Conservation (phyloP, 1,139 yeast species). For the Yamadazyma pseudoaaseri region DNA sequence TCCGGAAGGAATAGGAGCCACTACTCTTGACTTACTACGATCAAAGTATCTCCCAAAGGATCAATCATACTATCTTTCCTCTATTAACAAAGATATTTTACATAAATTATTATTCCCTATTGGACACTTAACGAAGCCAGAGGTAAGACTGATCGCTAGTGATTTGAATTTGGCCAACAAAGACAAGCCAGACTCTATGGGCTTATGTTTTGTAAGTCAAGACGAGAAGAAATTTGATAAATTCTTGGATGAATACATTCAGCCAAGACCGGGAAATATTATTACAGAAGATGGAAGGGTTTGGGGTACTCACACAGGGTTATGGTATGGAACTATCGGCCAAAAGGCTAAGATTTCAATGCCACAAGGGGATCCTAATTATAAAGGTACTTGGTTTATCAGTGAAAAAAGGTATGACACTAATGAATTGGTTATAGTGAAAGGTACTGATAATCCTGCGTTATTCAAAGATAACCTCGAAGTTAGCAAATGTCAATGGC, state of each 20-base stretch:
- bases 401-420: slow-evolving; percentile 60
- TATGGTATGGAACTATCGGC: slow-evolving; percentile 95
- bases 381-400: slow-evolving; percentile 84
- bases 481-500: slow-evolving; percentile 47
- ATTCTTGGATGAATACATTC: slow-evolving; percentile 73
- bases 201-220: slow-evolving; percentile 87
- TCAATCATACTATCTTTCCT: slow-evolving; percentile 87
- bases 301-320: slow-evolving; percentile 81
- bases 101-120: slow-evolving; percentile 68
- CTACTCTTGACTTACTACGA: slow-evolving; percentile 51
- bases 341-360: slow-evolving; percentile 59
- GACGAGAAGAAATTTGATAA: slow-evolving; percentile 68
- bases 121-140: slow-evolving; percentile 72
- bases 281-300: slow-evolving; percentile 69
- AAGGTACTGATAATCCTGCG: slow-evolving; percentile 61
- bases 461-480: slow-evolving; percentile 48
- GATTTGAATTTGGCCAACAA: slow-evolving; percentile 58
- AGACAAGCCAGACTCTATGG: slow-evolving; percentile 87
- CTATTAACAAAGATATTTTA: slow-evolving; percentile 51
- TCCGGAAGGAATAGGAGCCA: slow-evolving; percentile 15
- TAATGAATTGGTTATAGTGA: slow-evolving; percentile 78
- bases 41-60: slow-evolving; percentile 68
- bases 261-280: slow-evolving; percentile 72
- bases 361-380: slow-evolving; percentile 58
- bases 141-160: slow-evolving; percentile 68